Evolutionary conservation across 208 protist genomes (phyloP).

Genomic region (Acanthamoeba lenticulata): DNA sequence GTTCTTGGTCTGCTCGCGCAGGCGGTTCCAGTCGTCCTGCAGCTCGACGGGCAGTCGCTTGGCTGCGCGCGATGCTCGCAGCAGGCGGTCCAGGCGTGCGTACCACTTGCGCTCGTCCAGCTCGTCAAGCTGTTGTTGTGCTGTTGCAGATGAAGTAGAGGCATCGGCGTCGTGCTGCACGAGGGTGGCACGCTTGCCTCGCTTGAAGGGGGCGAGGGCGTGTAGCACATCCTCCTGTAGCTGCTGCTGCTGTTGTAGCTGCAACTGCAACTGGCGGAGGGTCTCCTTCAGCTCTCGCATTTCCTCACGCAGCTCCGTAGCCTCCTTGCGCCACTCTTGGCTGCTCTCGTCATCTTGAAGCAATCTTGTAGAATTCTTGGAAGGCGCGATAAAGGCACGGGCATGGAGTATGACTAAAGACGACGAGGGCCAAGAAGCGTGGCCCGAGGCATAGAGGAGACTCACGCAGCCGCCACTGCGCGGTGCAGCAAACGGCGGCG

Average conservation of each 20-base stretch:
- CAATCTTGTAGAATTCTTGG: too few species aligned
- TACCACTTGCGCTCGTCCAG: background rate
- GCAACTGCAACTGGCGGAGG: background rate
- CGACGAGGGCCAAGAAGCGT: too few species aligned
- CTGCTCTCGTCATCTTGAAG: too few species aligned
- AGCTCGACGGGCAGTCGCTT: background rate
- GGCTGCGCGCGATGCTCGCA: background rate
- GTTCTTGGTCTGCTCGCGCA: slow-evolving; percentile 21
- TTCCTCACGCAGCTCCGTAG: background rate
- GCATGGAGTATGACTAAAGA: too few species aligned
- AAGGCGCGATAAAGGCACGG: too few species aligned
- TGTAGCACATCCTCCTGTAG: too few species aligned
- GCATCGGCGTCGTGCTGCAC: too few species aligned
- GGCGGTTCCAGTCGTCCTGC: background rate
- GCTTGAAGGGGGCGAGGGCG: too few species aligned
- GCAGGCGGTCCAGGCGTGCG: background rate
- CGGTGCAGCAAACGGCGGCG: too few species aligned
- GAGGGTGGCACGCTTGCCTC: background rate
- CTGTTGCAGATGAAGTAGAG: background rate
- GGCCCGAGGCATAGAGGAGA: too few species aligned
- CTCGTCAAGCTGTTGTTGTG: background rate
- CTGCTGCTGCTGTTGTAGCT: background rate
- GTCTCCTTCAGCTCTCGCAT: background rate
- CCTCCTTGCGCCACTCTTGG: background rate
- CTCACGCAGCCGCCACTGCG: too few species aligned